A percentile compares a stretch with the other conserved stretches of the same genome.
phyloP scores from a whole-genome alignment of 768 basidiomycete genomes.

The Royoungia palumana region DNA sequence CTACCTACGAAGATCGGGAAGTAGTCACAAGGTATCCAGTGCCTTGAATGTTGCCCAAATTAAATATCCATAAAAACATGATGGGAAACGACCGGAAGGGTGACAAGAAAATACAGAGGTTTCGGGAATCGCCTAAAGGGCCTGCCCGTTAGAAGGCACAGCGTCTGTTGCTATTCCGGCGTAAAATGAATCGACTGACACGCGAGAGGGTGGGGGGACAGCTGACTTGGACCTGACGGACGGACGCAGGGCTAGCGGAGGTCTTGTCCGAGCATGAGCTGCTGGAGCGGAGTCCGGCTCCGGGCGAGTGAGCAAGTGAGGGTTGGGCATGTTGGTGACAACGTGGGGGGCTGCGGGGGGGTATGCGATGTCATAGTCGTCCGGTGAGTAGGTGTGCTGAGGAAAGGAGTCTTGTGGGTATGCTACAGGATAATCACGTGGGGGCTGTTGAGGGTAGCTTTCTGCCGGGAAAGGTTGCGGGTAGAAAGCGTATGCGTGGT shows the following conservation, averaged over 20 bases:
- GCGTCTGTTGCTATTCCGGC: conserved; percentile 15
- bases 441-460: conserved; percentile 2
- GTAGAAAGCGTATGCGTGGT: conserved; percentile 14
- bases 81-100: background rate
- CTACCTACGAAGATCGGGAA: conserved; percentile 1
- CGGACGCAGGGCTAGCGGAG: conserved; percentile 16
- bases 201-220: conserved; percentile 10
- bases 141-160: conserved; percentile 10
- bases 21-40: conserved; percentile 2
- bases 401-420: conserved; percentile 15
- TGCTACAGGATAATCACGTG: background rate
- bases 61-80: conserved; percentile 25
- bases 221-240: conserved; percentile 2
- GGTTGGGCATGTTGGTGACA: conserved; percentile 13
- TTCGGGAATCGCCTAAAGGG: conserved; percentile 14
- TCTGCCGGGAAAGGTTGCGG: conserved; percentile 7
- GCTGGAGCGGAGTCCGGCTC: conserved; percentile 10
- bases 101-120: background rate
- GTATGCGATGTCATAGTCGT: conserved; percentile 24
- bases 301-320: conserved; percentile 6
- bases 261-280: background rate
- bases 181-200: conserved; percentile 32
- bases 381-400: conserved; percentile 24
- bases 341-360: conserved; percentile 16
- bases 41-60: background rate